Evolutionary conservation across 805 yeast species (phyloP).

Genomic region (Ogataea siamensis): DNA sequence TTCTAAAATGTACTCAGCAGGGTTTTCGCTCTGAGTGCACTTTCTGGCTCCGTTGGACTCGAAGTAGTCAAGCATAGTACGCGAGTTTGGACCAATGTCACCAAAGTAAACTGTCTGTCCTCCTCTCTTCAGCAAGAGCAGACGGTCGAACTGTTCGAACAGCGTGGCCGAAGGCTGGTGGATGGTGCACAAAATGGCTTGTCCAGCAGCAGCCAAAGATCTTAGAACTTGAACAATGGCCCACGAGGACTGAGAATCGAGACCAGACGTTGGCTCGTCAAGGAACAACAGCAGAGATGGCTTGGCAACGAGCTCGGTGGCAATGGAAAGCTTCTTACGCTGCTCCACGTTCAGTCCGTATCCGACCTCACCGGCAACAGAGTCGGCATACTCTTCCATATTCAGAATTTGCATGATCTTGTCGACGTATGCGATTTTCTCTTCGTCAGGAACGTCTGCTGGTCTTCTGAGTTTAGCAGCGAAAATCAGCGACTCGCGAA

Average conservation of each 20-base stretch:
- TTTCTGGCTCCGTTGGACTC: slow-evolving; percentile 59
- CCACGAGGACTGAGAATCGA: slow-evolving; percentile 61
- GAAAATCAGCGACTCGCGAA: slow-evolving; percentile 48
- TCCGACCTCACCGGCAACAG: slow-evolving; percentile 47
- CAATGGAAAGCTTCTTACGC: slow-evolving; percentile 52
- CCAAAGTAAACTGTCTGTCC: slow-evolving; percentile 56
- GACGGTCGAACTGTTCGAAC: slow-evolving; percentile 43
- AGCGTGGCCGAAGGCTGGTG: slow-evolving; percentile 50
- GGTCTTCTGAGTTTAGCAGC: slow-evolving; percentile 51
- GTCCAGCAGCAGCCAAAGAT: slow-evolving; percentile 50
- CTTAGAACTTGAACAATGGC: slow-evolving; percentile 52
- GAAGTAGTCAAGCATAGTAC: slow-evolving; percentile 43
- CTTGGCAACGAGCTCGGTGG: slow-evolving; percentile 54
- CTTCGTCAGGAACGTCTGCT: slow-evolving; percentile 38
- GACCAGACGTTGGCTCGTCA: slow-evolving; percentile 62
- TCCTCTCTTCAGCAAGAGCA: slow-evolving; percentile 47
- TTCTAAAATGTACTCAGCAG: slow-evolving; percentile 74
- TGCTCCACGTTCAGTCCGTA: slow-evolving; percentile 54
- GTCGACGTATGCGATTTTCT: slow-evolving; percentile 44
- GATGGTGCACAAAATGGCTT: slow-evolving; percentile 58
- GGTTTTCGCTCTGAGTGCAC: slow-evolving; percentile 61
- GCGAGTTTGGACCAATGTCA: slow-evolving; percentile 47
- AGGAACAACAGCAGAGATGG: slow-evolving; percentile 51
- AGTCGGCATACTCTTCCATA: slow-evolving; percentile 49
- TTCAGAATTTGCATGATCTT: slow-evolving; percentile 38